A percentile compares a stretch with the other conserved stretches of the same genome.
Conservation (phyloP, 169 alveolate genomes). For the Plasmodium inui region DNA sequence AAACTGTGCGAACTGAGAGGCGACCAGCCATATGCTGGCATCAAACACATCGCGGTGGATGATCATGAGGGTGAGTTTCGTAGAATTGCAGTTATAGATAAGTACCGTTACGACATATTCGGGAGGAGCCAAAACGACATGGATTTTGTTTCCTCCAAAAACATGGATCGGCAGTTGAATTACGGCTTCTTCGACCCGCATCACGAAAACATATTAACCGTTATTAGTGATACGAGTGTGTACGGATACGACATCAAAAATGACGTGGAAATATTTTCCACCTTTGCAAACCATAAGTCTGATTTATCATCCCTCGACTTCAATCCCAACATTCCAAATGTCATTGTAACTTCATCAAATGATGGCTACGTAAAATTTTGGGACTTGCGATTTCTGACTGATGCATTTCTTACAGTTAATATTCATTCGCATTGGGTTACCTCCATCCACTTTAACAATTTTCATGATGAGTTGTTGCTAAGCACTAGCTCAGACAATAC, state of each 20-base stretch:
- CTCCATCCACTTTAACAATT: conserved; percentile 87
- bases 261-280: conserved; percentile 43
- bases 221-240: conserved; percentile 48
- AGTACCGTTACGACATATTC: conserved; percentile 32
- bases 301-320: conserved; percentile 84
- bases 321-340: conserved; percentile 92
- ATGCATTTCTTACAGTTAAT: conserved; percentile 80
- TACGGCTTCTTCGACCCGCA: conserved; percentile 68
- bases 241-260: conserved; percentile 69
- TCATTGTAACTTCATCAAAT: conserved; percentile 89
- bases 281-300: conserved; percentile 79
- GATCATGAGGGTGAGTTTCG: conserved; percentile 24
- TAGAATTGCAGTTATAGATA: conserved; percentile 58
- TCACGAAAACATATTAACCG: conserved; percentile 59
- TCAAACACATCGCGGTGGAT: conserved; percentile 46
- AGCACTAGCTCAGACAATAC: conserved; percentile 90
- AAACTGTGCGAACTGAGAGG: conserved; percentile 25
- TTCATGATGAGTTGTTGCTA: conserved; percentile 92
- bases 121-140: conserved; percentile 24
- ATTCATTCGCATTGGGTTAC: conserved; percentile 92
- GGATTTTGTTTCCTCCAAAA: conserved; percentile 38
- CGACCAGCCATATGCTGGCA: neutral
- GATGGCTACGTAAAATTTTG: conserved; percentile 90
- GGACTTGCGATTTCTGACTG: conserved; percentile 89
- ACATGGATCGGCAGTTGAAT: conserved; percentile 12